These are phyloP conservation scores for Syncephalastrum racemosum DNA, from an alignment of 371 early-diverging fungal genomes.

Conservation along the genomic window DNA sequence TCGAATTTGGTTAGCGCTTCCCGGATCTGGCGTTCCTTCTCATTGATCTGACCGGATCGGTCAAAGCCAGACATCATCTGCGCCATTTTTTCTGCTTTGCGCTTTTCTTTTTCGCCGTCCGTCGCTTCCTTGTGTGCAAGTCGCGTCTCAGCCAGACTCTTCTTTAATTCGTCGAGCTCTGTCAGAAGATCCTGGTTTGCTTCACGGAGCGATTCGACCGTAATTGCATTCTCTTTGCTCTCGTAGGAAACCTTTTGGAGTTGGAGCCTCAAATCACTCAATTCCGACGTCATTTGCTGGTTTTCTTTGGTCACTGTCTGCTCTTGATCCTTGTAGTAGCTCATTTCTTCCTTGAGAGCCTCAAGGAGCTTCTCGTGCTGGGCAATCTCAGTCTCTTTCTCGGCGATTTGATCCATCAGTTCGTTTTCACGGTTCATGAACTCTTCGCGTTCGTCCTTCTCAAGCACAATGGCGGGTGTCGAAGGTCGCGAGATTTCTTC, in stretches of 20 bases:
- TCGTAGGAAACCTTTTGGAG: slow-evolving; percentile 85
- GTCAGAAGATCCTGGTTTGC: slow-evolving; percentile 71
- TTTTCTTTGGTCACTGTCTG: slow-evolving; percentile 60
- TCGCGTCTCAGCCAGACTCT: slow-evolving; percentile 41
- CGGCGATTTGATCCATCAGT: slow-evolving; percentile 84
- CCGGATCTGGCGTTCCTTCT: slow-evolving; percentile 76
- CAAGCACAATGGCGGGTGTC: slow-evolving; percentile 76
- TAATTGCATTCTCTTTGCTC: slow-evolving; percentile 82
- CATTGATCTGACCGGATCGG: slow-evolving; percentile 68
- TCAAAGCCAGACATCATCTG: slow-evolving; percentile 87
- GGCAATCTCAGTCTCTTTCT: slow-evolving; percentile 77
- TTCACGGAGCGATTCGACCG: slow-evolving; percentile 83
- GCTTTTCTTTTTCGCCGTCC: slow-evolving; percentile 72
- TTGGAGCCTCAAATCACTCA: slow-evolving; percentile 76
- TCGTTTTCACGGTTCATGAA: slow-evolving; percentile 93
- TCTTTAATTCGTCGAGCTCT: slow-evolving; percentile 76
- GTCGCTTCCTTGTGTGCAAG: slow-evolving; percentile 42
- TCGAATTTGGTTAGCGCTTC: slow-evolving; percentile 69
- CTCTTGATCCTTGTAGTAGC: slow-evolving; percentile 58
- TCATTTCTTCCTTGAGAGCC: slow-evolving; percentile 66
- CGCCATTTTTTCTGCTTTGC: slow-evolving; percentile 81
- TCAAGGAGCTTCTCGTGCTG: slow-evolving; percentile 57
- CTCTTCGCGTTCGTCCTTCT: slow-evolving; percentile 91
- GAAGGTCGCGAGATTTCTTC: slow-evolving; percentile 65
- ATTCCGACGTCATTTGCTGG: slow-evolving; percentile 64